Evolutionary conservation across 2,329 filamentous ascomycete genomes (phyloP), one percentile per base, ranked within the genome.

Genomic region (Fusarium ramigenum): DNA sequence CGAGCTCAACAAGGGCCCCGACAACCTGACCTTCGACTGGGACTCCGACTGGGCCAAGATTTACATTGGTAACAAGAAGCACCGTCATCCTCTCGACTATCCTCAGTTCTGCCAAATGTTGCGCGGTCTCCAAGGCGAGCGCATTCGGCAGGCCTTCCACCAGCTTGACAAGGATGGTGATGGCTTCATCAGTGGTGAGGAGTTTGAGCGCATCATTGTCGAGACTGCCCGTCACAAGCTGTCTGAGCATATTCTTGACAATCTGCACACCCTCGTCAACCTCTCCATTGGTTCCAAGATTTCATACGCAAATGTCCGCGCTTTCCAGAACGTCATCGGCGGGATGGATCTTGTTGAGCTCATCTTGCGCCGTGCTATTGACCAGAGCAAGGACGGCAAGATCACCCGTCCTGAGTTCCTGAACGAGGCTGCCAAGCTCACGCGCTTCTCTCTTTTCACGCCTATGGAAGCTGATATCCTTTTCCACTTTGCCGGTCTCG

Each of bases 401-500:
- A 98, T 99, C 80, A 98, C 96, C 9, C 91, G 95, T 59, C 89
- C 94, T 47, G 96, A 98, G 79, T 99, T 99, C 84, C 85, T 98
- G 72, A 96, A 97, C 82, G 95, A 98, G 85, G 96, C 96, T 16
- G 92, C 96, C 49, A 92, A 92, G 73, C 91, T 96, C 79, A 97
- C 96, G 30, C 92, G 96, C 72, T 99, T 98, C 86, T 97, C 95
- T 18, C 90, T 97, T 40, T 98, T 98, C 84, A 98, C 96, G 0
- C 96, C 96, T 18, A 98, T 98, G 95, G 96, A 99, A 84, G 95
- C 96, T 44, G 96, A 99, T 80, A 97, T 99, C 72, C 90, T 99
- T 44, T 99, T 99, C 87, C 96, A 98, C 85, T 99, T 99, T 82
- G 96, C 96, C 69, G 94, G 95, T 70, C 88, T 98, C 61, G 94